Percentiles rank a stretch among this genome's conserved stretches.
Conservation (phyloP, 306 rosid genomes). For the Erythrophleum fordii region DNA sequence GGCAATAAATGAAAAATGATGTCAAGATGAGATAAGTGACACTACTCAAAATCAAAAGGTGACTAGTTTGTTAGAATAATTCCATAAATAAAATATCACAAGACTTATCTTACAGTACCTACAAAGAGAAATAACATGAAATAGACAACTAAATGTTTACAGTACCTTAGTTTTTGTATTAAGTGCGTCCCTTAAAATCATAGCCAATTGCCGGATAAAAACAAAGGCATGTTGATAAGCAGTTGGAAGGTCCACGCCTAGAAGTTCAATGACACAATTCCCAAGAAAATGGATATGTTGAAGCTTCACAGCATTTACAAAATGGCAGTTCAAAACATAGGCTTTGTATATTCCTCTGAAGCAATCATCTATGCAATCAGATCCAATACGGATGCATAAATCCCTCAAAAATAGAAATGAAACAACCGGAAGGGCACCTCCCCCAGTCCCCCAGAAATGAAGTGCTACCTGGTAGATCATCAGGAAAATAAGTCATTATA, state of each 20-base stretch:
- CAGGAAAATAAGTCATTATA: conserved; percentile 33
- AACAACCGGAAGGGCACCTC: conserved; percentile 85
- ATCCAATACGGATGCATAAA: conserved; percentile 79
- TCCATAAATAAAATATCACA: neutral
- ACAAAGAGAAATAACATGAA: conserved; percentile 29
- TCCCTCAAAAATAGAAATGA: conserved; percentile 82
- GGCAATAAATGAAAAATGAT: conserved; percentile 12
- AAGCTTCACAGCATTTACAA: conserved; percentile 80
- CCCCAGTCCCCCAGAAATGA: conserved; percentile 98
- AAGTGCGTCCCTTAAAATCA: conserved; percentile 90
- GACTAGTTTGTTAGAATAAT: conserved; percentile 18
- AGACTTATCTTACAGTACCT: neutral
- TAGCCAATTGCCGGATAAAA: conserved; percentile 91
- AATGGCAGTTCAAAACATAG: conserved; percentile 89
- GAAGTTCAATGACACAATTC: conserved; percentile 80
- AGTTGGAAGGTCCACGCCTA: conserved; percentile 73
- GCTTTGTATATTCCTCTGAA: conserved; percentile 94
- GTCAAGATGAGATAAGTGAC: conserved; percentile 8
- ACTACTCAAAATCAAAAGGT: conserved; percentile 27
- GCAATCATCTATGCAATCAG: conserved; percentile 90
- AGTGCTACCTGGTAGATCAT: conserved; percentile 71
- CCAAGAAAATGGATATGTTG: conserved; percentile 84
- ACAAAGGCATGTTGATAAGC: conserved; percentile 94
- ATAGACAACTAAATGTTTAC: conserved; percentile 9
- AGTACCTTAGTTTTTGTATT: conserved; percentile 87